Evolutionary conservation across 2,329 filamentous ascomycete genomes (phyloP), one percentile per base, ranked within the genome.

Genomic region (Aspergillus chevalieri): DNA sequence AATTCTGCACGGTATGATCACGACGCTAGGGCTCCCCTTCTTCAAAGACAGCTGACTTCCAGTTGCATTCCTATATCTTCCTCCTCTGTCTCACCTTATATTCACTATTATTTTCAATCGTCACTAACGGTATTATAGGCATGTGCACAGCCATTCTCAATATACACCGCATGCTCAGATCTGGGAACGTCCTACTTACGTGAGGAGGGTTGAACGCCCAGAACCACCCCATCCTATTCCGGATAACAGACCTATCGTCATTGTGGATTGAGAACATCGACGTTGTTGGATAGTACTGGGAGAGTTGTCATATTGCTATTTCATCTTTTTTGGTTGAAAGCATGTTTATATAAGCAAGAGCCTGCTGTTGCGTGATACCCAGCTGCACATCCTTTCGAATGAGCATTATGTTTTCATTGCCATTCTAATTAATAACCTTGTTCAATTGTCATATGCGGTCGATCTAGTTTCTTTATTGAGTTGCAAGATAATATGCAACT

Each of bases 181-280:
- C 46, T 59, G 57, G 28, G 56, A 50, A 24, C 52, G 54, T 42
- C 57, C 62, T 22, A 52, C 58, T 19, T 61, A 64, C 36, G 53
- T 59, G 19, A 56, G 58, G 48, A 49, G 56, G 33, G 52, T 56
- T 17, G 58, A 62, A 43, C 57, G 52, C 12, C 50, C 55, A 33
- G 53, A 53, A 15, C 48, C 51, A 2, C 52, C 49, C 17, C 51
- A 58, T 49, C 26, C 56, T 39, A 43, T 61, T 17, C 49, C 56
- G 12, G 58, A 59, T 21, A 57, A 56, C 43, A 54, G 59, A 45
- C 51, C 51, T 19, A 38, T 65, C 39, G 49, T 67, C 7, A 60
- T 65, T 52, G 57, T 65, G 46, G 65, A 67, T 57, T 67, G 48
- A 57, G 10, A 24, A 34, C 28, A 33, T 5, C 8, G 28, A 26